A percentile compares a stretch with the other conserved stretches of the same genome.
These are phyloP conservation scores for Backusella parvicylindrica DNA, from an alignment of 192 early-diverging fungal genomes.

Conservation along the genomic window DNA sequence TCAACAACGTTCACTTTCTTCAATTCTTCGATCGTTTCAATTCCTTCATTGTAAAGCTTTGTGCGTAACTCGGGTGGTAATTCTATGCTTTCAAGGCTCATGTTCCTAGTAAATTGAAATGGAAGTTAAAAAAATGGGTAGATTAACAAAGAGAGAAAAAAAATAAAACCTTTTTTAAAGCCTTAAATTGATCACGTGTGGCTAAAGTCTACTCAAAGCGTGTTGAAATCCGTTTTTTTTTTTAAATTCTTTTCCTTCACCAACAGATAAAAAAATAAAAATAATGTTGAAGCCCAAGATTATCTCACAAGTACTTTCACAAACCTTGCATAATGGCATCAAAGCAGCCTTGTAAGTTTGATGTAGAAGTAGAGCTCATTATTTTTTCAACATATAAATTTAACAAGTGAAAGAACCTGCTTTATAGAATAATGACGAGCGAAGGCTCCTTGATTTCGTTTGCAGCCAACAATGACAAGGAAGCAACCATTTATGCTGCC, in stretches of 20 bases:
- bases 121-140: background rate
- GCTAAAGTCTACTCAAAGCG: background rate
- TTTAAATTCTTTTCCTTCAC: background rate
- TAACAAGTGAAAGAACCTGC: no score
- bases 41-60: background rate
- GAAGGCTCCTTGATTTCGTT: conserved; percentile 56
- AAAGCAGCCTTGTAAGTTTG: conserved; percentile 50
- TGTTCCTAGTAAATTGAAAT: background rate
- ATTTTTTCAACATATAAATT: background rate
- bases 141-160: background rate
- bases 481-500: conserved; percentile 53
- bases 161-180: no score
- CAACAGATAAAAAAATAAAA: background rate
- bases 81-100: background rate
- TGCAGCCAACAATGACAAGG: conserved; percentile 49
- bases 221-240: background rate
- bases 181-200: background rate
- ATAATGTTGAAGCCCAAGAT: conserved; percentile 59
- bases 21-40: background rate
- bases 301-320: conserved; percentile 57
- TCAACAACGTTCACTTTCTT: background rate
- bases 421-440: conserved; percentile 50
- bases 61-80: background rate
- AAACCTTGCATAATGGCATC: conserved; percentile 51
- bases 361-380: no score